These are phyloP conservation scores for Saccharomycopsis amapae DNA, from an alignment of 805 yeast species.

Conservation along the genomic window DNA sequence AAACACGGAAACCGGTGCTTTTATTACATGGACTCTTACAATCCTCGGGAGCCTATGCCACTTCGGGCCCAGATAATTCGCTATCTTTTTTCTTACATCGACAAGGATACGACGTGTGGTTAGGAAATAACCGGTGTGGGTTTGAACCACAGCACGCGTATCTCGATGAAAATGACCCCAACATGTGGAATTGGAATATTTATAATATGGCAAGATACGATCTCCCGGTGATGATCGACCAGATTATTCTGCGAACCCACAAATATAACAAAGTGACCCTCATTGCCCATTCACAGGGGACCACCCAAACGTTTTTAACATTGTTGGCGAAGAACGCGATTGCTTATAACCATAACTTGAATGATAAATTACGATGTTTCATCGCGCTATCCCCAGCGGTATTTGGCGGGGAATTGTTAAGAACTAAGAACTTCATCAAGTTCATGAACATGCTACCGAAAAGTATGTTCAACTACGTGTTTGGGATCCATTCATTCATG, in stretches of 20 bases:
- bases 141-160: constrained; percentile 61
- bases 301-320: constrained; percentile 74
- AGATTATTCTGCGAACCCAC: constrained; percentile 39
- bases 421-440: constrained; percentile 52
- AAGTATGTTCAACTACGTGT: constrained; percentile 40
- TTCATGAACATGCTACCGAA: constrained; percentile 51
- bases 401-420: constrained; percentile 72
- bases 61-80: constrained; percentile 74
- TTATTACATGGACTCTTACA: constrained; percentile 83
- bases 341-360: constrained; percentile 30
- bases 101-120: constrained; percentile 78
- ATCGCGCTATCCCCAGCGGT: constrained; percentile 87
- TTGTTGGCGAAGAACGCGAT: constrained; percentile 33
- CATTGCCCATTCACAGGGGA: constrained; percentile 89
- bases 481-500: constrained; percentile 75
- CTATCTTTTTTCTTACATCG: constrained; percentile 46
- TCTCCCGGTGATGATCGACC: constrained; percentile 62
- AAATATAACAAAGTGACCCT: constrained; percentile 43
- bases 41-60: constrained; percentile 77
- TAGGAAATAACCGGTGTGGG: constrained; percentile 88
- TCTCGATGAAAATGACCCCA: constrained; percentile 35
- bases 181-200: constrained; percentile 93
- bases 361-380: constrained; percentile 55
- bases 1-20: constrained; percentile 52
- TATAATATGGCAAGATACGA: constrained; percentile 76